Evolutionary conservation across 768 basidiomycete species (phyloP).

Genomic region (Cubamyces sp.): DNA sequence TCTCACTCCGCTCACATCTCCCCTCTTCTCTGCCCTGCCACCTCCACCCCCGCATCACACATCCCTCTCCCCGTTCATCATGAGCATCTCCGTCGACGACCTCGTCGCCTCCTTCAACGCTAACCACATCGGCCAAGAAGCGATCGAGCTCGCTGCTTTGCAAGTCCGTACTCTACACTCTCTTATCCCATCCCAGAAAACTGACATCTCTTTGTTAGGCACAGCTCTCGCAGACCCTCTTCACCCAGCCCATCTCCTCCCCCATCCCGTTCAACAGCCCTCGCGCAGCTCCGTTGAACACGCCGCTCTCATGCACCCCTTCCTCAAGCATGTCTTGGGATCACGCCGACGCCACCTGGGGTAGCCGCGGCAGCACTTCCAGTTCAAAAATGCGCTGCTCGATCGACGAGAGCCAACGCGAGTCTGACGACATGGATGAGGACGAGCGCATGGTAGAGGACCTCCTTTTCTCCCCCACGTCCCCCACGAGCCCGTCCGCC

Average conservation of each 20-base stretch:
- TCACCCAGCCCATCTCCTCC: constrained; percentile 37
- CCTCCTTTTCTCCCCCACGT: constrained; percentile 41
- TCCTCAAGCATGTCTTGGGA: constrained; percentile 33
- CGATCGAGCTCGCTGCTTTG: constrained; percentile 51
- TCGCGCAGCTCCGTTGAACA: constrained; percentile 31
- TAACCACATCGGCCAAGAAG: constrained; percentile 57
- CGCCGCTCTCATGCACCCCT: constrained; percentile 33
- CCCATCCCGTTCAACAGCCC: constrained; percentile 27
- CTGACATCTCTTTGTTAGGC: constrained; percentile 35
- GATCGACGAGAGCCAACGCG: constrained; percentile 35
- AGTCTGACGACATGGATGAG: constrained; percentile 48
- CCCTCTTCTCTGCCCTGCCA: neutral
- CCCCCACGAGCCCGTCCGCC: constrained; percentile 16
- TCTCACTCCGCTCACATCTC: neutral
- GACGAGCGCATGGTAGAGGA: constrained; percentile 51
- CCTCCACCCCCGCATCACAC: neutral
- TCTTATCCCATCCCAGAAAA: neutral
- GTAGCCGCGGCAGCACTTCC: constrained; percentile 7
- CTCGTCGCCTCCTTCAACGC: constrained; percentile 51
- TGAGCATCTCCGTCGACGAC: constrained; percentile 55
- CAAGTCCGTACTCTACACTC: constrained; percentile 41
- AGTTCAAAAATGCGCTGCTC: constrained; percentile 27
- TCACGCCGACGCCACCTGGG: constrained; percentile 26
- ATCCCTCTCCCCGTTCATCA: constrained; percentile 26
- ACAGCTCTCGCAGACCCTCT: constrained; percentile 50